Evolutionary conservation across 2,329 filamentous ascomycete species (phyloP).

Genomic region (Thelonectria discophora): DNA sequence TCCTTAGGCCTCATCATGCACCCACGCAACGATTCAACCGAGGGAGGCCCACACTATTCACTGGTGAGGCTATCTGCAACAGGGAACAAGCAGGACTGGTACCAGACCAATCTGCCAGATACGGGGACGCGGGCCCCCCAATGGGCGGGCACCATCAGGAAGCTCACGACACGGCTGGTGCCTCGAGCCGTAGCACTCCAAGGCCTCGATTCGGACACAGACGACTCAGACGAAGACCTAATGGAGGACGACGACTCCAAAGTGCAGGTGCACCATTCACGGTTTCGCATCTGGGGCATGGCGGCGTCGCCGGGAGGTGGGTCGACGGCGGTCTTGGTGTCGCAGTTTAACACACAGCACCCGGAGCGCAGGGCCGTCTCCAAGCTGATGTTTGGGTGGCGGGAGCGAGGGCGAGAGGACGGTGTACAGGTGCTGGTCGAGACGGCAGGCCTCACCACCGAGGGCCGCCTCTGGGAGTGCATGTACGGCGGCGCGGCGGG

Average conservation of each 20-base stretch:
- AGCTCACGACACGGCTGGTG: constrained; percentile 55
- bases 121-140: constrained; percentile 44
- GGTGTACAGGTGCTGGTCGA: constrained; percentile 1
- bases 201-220: constrained; percentile 46
- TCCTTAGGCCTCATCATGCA: constrained; percentile 58
- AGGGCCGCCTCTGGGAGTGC: constrained; percentile 65
- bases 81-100: constrained; percentile 61
- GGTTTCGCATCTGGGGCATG: constrained; percentile 64
- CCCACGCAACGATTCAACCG: constrained; percentile 37
- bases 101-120: constrained; percentile 57
- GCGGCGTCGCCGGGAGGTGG: constrained; percentile 61
- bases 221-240: constrained; percentile 44
- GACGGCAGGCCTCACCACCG: constrained; percentile 51
- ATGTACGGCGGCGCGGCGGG: constrained; percentile 64
- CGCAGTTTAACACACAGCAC: constrained; percentile 58
- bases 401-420: constrained; percentile 26
- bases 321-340: constrained; percentile 60
- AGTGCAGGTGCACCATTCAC: constrained; percentile 57
- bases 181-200: constrained; percentile 56
- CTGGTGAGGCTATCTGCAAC: constrained; percentile 63
- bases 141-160: constrained; percentile 59
- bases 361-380: constrained; percentile 54
- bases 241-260: constrained; percentile 46
- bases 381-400: constrained; percentile 51
- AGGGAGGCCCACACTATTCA: constrained; percentile 57